A percentile compares a stretch with the other conserved stretches of the same genome.
Evolutionary conservation across 1,139 yeast genomes (phyloP).

Genomic region (Protomyces inouyei): DNA sequence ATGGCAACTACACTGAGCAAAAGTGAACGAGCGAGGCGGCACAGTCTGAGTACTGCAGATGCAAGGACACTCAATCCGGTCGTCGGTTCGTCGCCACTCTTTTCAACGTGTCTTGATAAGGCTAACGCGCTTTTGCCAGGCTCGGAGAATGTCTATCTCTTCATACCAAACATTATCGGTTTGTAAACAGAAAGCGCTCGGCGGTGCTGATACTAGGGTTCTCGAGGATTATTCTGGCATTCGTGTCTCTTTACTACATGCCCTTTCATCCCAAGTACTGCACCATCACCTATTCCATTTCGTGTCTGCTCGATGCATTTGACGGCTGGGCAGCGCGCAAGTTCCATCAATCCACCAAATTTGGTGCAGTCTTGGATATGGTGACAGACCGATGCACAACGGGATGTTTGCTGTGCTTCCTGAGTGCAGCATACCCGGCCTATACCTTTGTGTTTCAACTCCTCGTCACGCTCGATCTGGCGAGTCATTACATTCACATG

Average conservation of each 20-base stretch:
- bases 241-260: conserved; percentile 77
- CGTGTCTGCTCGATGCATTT: conserved; percentile 89
- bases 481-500: conserved; percentile 98
- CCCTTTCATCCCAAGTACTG: conserved; percentile 66
- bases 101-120: not conserved
- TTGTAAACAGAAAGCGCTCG: not conserved
- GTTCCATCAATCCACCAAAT: conserved; percentile 74
- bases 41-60: not conserved
- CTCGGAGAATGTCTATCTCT: conserved; percentile 55
- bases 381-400: conserved; percentile 98
- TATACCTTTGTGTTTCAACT: conserved; percentile 72
- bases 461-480: conserved; percentile 78
- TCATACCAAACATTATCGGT: conserved; percentile 88
- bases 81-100: not conserved
- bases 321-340: conserved; percentile 95
- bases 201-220: conserved; percentile 39
- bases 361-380: conserved; percentile 98
- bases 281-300: conserved; percentile 69
- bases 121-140: not conserved
- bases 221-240: conserved; percentile 71
- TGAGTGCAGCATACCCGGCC: conserved; percentile 72
- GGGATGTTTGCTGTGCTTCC: conserved; percentile 76
- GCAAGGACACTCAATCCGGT: not conserved
- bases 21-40: not conserved
- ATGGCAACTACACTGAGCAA: not conserved